These are phyloP conservation scores for Dichomitus squalens DNA, from an alignment of 1,284 basidiomycete species.

Conservation along the genomic window DNA sequence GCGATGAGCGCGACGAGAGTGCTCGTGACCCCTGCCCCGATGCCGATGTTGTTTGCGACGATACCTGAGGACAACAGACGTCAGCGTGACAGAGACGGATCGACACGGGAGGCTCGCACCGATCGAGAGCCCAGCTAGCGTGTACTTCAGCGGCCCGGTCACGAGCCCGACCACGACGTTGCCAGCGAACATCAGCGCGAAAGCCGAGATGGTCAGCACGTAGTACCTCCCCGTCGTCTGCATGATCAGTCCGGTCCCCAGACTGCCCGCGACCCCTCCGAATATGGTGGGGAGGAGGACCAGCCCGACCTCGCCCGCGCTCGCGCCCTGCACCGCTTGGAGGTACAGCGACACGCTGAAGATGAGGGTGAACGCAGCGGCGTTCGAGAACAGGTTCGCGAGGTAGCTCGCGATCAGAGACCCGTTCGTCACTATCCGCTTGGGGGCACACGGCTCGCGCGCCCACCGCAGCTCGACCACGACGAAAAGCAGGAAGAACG, in stretches of 20 bases:
- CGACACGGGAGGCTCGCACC: constrained; percentile 36
- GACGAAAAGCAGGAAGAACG: constrained; percentile 30
- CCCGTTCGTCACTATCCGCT: constrained; percentile 50
- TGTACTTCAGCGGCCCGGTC: constrained; percentile 41
- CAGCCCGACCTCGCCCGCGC: constrained; percentile 50
- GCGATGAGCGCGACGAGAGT: constrained; percentile 62
- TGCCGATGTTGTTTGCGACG: constrained; percentile 45
- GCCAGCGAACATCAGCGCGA: constrained; percentile 42
- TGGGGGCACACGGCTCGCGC: constrained; percentile 60
- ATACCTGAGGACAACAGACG: constrained; percentile 38
- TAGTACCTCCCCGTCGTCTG: constrained; percentile 62
- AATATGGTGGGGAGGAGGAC: constrained; percentile 52
- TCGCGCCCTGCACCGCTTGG: constrained; percentile 52
- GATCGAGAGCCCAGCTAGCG: constrained; percentile 40
- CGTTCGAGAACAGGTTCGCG: constrained; percentile 60
- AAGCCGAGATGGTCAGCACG: constrained; percentile 47
- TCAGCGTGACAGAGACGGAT: not conserved
- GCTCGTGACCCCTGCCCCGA: constrained; percentile 54
- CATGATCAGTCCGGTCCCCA: constrained; percentile 54
- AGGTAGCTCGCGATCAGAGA: constrained; percentile 55
- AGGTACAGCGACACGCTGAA: constrained; percentile 60
- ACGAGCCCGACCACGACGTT: constrained; percentile 40
- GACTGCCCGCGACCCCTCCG: constrained; percentile 49
- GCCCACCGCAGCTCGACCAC: constrained; percentile 47
- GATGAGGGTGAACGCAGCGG: constrained; percentile 45